Evolutionary conservation across 2,329 filamentous ascomycete genomes (phyloP).

Genomic region (Aquanectria penicillioides): DNA sequence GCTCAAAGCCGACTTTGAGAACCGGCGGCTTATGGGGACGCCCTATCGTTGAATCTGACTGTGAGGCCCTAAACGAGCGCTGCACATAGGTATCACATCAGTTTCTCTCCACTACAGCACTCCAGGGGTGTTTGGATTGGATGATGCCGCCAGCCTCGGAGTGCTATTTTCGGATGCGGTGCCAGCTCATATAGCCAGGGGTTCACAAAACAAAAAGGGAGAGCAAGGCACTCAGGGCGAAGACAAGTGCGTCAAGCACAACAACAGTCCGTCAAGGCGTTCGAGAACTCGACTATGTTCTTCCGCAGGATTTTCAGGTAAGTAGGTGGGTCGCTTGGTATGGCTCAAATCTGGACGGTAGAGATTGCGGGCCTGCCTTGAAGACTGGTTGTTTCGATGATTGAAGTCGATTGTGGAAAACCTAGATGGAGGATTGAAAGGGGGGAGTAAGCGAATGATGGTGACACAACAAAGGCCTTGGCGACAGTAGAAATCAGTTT

Average conservation of each 20-base stretch:
- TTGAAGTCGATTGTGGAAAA: not conserved
- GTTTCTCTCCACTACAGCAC: conserved; percentile 20
- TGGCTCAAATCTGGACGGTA: not conserved
- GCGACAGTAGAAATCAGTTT: not conserved
- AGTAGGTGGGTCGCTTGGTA: not conserved
- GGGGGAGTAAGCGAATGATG: conserved; percentile 2
- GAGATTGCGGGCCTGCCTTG: not conserved
- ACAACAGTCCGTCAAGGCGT: not conserved
- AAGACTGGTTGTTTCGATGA: not conserved
- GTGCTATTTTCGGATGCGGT: conserved; percentile 38
- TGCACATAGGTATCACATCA: conserved; percentile 25
- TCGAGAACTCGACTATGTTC: not conserved
- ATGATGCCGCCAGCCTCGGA: conserved; percentile 29
- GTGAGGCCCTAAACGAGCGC: not conserved
- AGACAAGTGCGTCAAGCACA: not conserved
- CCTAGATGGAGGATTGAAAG: too few relatives aligned
- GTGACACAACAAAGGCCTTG: conserved; percentile 4
- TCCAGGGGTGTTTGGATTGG: conserved; percentile 33
- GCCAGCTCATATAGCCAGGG: conserved; percentile 34
- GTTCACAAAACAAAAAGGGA: conserved; percentile 16
- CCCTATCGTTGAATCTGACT: not conserved
- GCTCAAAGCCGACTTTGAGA: too few relatives aligned
- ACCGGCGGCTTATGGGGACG: not conserved
- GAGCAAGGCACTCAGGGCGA: conserved; percentile 1
- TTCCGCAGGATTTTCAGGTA: not conserved